Base-by-base conservation (phyloP, 2,329 filamentous ascomycete genomes). In the Colletotrichum melonis region DNA sequence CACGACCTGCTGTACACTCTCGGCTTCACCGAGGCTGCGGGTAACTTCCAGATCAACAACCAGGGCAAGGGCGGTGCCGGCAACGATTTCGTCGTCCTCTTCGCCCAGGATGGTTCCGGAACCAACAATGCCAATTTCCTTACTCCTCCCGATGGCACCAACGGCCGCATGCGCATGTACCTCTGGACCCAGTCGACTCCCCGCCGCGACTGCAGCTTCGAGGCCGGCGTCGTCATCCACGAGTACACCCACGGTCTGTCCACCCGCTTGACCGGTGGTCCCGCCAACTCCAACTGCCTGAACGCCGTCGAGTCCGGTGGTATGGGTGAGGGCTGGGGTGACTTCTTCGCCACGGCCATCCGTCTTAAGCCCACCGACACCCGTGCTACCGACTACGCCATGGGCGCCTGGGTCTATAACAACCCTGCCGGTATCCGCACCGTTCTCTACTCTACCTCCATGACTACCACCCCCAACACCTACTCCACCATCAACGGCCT, bases 181-280 rank as follows among this genome's bases (percentile, higher is more conserved):
- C 79, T 91, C 60, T 92, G 88, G 87, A 86, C 82, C 9, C 75
- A 76, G 11, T 84, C 86, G 7, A 85, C 79, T 0, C 88, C 88
- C 0, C 78, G 82, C 67, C 84, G 89, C 7, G 89, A 91, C 79
- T 86, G 85, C 71, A 80, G 84, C n/a, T 91, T 92, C 75, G 89
- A 92, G 60, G 86, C 88, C 6, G 87, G 88, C 69, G 88, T 92
- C 22, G 84, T 92, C 26, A 87, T 92, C 73, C 90, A 92, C 82
- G 88, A 90, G 78, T 90, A 87, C 77, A 88, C 85, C 1, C 88
- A 90, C 80, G 86, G 86, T 30, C 71, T 91, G 9, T 90, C 88
- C 16, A 90, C 83, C 80, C 88, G 89, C 54, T 83, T 91, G 32
- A 91, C 89, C 0, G 89, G 89, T 63, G 89, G 89, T 1, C 89